Conservation (phyloP, 495 filamentous ascomycete species). For the Lophiostoma macrostomum region DNA sequence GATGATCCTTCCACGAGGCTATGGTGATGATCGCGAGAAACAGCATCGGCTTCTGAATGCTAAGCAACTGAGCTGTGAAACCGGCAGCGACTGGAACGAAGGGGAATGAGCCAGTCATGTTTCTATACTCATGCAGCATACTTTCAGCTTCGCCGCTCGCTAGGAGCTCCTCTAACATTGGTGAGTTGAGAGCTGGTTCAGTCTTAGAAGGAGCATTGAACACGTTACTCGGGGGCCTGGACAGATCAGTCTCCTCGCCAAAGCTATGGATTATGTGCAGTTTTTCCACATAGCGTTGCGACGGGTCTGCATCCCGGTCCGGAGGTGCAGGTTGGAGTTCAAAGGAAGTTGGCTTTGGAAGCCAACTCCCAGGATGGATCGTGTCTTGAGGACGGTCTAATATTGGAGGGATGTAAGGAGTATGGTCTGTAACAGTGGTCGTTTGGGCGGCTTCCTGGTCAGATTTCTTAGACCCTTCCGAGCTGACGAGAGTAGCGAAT, state of each 20-base stretch:
- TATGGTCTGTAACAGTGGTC: not conserved
- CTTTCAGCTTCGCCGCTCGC: constrained; percentile 8
- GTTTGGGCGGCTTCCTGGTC: not conserved
- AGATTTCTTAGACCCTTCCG: not conserved
- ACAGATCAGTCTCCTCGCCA: not conserved
- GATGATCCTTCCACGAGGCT: constrained; percentile 19
- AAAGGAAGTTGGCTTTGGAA: constrained; percentile 14
- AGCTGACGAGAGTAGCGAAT: constrained; percentile 5
- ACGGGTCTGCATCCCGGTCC: constrained; percentile 2
- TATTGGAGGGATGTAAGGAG: not conserved
- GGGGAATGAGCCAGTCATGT: constrained; percentile 16
- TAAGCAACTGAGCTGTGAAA: constrained; percentile 5
- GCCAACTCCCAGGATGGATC: constrained; percentile 13
- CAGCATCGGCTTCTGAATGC: constrained; percentile 15
- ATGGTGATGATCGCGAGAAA: constrained; percentile 22
- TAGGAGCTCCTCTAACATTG: constrained; percentile 3
- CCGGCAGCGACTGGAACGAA: constrained; percentile 15
- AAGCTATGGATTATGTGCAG: constrained; percentile 22
- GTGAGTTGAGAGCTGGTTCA: constrained; percentile 10
- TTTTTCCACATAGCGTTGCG: constrained; percentile 10
- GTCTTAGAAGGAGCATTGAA: not conserved
- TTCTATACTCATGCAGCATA: constrained; percentile 16
- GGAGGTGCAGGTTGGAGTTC: not conserved
- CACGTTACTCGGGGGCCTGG: constrained; percentile 1
- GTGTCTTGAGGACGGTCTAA: not conserved